phyloP scores from a whole-genome alignment of 1,284 basidiomycete species.

The Naganishia sp. region DNA sequence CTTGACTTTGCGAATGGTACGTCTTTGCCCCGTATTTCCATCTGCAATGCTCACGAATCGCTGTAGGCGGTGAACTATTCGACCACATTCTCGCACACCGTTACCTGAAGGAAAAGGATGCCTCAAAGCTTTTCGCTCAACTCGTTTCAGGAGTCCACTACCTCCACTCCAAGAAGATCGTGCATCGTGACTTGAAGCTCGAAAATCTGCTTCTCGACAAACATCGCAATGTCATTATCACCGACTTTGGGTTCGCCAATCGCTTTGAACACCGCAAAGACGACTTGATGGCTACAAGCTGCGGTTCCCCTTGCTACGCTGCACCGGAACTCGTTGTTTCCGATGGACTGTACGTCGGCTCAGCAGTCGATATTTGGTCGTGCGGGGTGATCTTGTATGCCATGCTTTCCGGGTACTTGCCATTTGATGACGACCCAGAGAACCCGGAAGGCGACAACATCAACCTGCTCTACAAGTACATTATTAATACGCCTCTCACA shows the following conservation, averaged over 20 bases:
- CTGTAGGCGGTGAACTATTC: constrained; percentile 87
- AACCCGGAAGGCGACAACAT: constrained; percentile 99
- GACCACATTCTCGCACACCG: constrained; percentile 98
- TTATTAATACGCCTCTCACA: constrained; percentile 90
- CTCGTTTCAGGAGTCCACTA: constrained; percentile 99
- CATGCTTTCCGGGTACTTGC: constrained; percentile 98
- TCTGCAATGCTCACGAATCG: neutral
- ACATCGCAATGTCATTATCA: constrained; percentile 98
- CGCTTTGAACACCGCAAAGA: constrained; percentile 86
- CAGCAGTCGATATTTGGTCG: constrained; percentile 99
- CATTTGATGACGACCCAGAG: constrained; percentile 98
- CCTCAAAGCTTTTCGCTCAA: constrained; percentile 94
- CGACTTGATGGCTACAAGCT: constrained; percentile 98
- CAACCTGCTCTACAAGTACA: constrained; percentile 99
- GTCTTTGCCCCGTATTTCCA: constrained; percentile 31
- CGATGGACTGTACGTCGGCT: constrained; percentile 94
- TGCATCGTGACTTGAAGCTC: constrained; percentile 98
- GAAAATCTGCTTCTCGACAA: constrained; percentile 97
- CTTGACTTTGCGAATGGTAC: constrained; percentile 88
- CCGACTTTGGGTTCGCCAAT: constrained; percentile 99
- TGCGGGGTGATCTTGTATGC: constrained; percentile 99
- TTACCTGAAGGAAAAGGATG: constrained; percentile 92
- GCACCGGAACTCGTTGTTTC: constrained; percentile 99
- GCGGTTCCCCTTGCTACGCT: constrained; percentile 96
- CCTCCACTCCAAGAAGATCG: constrained; percentile 98